Conservation (phyloP, 768 basidiomycete species). For the Tricholoma sp. region DNA sequence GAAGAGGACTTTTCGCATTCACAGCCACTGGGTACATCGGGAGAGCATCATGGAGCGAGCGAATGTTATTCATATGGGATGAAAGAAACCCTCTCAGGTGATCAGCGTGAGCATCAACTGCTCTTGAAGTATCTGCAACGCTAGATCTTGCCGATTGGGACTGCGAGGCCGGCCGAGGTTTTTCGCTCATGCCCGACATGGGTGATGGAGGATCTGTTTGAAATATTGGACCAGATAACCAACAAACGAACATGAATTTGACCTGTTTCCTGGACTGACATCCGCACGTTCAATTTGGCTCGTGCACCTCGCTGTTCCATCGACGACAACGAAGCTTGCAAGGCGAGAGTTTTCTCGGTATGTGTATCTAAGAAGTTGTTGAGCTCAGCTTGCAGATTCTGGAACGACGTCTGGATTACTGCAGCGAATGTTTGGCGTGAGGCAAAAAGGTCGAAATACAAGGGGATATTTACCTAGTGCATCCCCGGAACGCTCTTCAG, state of each 20-base stretch:
- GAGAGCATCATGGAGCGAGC: slow-evolving; percentile 17
- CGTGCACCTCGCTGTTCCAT: background rate
- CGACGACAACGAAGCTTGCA: slow-evolving; percentile 1
- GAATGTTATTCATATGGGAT: slow-evolving; percentile 22
- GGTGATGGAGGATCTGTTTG: background rate
- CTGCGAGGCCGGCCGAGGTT: background rate
- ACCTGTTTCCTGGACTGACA: background rate
- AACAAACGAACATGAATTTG: background rate
- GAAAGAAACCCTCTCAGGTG: slow-evolving; percentile 22
- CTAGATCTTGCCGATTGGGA: background rate
- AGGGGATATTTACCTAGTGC: background rate
- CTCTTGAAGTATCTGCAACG: background rate
- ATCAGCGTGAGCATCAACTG: slow-evolving; percentile 17
- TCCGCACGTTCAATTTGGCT: background rate
- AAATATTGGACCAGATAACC: background rate
- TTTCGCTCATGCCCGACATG: background rate
- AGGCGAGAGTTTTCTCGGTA: background rate
- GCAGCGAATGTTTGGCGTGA: background rate
- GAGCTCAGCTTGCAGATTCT: slow-evolving; percentile 7
- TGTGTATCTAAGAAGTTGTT: slow-evolving; percentile 6
- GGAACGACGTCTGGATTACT: background rate
- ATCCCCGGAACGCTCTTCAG: background rate
- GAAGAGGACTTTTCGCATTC: background rate
- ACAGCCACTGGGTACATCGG: background rate
- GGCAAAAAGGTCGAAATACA: background rate